Base-by-base conservation (phyloP, 2,329 filamentous ascomycete species). In the Exophiala sp. region DNA sequence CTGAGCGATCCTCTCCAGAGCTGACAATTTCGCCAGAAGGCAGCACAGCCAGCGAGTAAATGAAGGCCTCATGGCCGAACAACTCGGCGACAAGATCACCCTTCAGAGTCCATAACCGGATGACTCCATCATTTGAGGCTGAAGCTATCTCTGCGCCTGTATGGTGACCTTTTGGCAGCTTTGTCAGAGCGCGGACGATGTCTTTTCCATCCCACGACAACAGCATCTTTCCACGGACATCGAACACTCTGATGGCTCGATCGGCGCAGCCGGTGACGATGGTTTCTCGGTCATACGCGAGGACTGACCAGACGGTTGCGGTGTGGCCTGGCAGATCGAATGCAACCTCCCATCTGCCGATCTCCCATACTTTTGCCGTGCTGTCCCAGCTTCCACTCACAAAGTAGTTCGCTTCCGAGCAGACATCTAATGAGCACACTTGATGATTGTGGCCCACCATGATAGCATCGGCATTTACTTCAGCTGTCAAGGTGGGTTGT, bases 341-440 rank as follows among this genome's bases (percentile, higher is more conserved):
- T 60, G 88, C 82, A 8, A 82, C 82, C 66, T 95, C 90, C 89
- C 92, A 96, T 62, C 87, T 91, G 38, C 83, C 82, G n/a, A 94
- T 76, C 59, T 79, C 81, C 94, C 94, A 99, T 48, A 97, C 75
- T 50, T 90, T 86, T 24, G 90, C 91, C 60, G 91, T 87, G 29
- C 83, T 83, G 71, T 99, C 94, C 94, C 94, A 99, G 65, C 91
- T 89, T 32, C 92, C 94, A 61, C 92, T 97, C 43, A 96, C 85
- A 38, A 97, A 78, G 69, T 84, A 89, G 42, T 75, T 81, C 1
- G 86, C 87, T 55, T 85, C 81, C 1, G 86, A 81, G 47, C 86
- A 86, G 12, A 89, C 85, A 65, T 95, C 89, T 41, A 99, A 74
- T 7, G 91, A 81, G 69, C 92, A 96, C 42, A 99, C 85, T 65